Base-by-base conservation (phyloP, 192 early-diverging fungal genomes). In the Geranomyces michiganensis region DNA sequence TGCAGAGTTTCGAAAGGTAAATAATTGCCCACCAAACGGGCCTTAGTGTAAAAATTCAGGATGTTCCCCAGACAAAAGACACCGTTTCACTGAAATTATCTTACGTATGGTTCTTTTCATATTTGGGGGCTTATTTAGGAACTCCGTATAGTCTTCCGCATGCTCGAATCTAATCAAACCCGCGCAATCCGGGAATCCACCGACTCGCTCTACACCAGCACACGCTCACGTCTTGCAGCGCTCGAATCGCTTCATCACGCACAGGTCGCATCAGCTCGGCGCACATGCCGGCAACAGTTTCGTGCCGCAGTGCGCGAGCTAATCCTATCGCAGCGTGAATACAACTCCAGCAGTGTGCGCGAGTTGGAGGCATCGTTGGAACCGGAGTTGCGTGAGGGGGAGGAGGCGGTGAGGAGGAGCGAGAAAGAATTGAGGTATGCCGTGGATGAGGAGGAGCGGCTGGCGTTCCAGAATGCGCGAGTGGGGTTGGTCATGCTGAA, bases 141-240 rank as follows among this genome's bases (percentile, higher is more conserved):
- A 13, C 60, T 74, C 7, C 45, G 45, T 12, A 31, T 68, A 17
- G 59, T 67, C n/a, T 27, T 21, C 0, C 56, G 31, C 1, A 74
- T 74, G 73, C 66, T 74, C 12, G 27, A 74, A 67, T 36, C 36
- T 10, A 68, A 67, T 32, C 65, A 74, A 21, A 31, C 15, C 10
- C n/a, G 36, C 14, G 17, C 27, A n/a, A 36, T 68, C 32, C 33
- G 51, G 12, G 9, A 21, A 4, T 22, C 61, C 9, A 36, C 41
- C 17, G 41, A 56, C 22, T 2, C 32, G 26, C 19, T 47, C 21
- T 74, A 68, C 30, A 6, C 24, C 17, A 33, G 0, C 17, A 53
- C 58, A 5, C 68, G 31, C 30, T 12, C n/a, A 26, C 49, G 31
- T 8, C 41, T 74, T 6, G 51, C 48, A 0, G 53, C 43, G 41